Conservation (phyloP, 2,329 filamentous ascomycete species). For the Aureobasidium subglaciale region DNA sequence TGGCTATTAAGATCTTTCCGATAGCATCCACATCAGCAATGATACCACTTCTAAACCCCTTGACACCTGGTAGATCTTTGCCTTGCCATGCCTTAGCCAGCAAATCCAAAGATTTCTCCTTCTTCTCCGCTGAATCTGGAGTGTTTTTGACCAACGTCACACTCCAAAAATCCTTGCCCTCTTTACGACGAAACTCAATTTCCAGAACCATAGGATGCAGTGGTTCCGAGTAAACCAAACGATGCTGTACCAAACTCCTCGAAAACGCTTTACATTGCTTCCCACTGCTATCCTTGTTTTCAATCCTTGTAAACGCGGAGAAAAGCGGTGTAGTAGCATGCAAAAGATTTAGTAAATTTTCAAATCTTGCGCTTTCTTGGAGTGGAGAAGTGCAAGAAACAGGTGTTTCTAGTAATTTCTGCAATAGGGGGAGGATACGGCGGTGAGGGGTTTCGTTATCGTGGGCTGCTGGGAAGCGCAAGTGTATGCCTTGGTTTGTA, state of each 20-base stretch:
- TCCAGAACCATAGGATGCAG: conserved; percentile 31
- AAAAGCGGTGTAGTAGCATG: conserved; percentile 58
- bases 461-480: conserved; percentile 50
- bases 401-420: not conserved
- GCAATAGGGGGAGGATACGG: conserved; percentile 24
- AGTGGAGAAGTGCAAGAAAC: conserved; percentile 29
- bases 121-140: not conserved
- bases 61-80: conserved; percentile 29
- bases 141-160: conserved; percentile 25
- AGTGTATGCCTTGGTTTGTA: too few species aligned
- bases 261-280: conserved; percentile 15
- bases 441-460: conserved; percentile 27
- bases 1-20: not conserved
- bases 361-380: conserved; percentile 49
- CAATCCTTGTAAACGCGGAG: conserved; percentile 53
- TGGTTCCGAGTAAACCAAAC: conserved; percentile 35
- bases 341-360: conserved; percentile 52
- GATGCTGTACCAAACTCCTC: conserved; percentile 33
- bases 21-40: conserved; percentile 24
- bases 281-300: conserved; percentile 29
- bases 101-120: conserved; percentile 17
- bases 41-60: conserved; percentile 32
- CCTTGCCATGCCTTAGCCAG: conserved; percentile 12
- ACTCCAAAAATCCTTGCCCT: conserved; percentile 31
- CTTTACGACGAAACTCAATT: conserved; percentile 27